Evolutionary conservation across 2,329 filamentous ascomycete genomes (phyloP).

Genomic region (Cladophialophora carrionii): DNA sequence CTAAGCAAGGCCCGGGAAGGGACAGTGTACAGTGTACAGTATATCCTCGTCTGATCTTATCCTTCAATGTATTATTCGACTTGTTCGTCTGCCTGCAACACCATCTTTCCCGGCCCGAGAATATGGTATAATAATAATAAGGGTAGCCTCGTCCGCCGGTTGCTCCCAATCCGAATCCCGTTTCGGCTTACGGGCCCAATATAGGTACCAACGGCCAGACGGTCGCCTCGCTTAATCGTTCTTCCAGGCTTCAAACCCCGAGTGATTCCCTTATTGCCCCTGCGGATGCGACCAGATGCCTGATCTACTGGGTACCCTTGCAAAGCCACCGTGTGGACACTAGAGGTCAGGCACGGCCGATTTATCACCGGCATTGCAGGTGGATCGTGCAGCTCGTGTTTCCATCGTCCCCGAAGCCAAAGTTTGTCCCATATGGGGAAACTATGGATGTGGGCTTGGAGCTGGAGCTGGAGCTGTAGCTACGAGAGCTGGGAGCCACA

Average conservation of each 20-base stretch:
- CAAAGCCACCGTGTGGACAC: neutral
- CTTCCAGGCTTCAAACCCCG: neutral
- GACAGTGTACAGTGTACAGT: too few species aligned
- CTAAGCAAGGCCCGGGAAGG: neutral
- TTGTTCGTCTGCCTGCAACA: neutral
- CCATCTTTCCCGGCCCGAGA: neutral
- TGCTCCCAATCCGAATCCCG: neutral
- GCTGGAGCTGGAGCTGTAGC: neutral
- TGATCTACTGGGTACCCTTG: neutral
- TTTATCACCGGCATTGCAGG: constrained; percentile 14
- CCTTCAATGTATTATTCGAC: neutral
- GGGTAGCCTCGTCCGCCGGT: neutral
- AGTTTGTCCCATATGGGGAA: neutral
- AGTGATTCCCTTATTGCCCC: neutral
- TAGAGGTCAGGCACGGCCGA: constrained; percentile 2
- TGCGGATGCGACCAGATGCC: neutral
- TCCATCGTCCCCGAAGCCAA: neutral
- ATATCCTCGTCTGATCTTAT: neutral
- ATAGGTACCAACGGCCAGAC: neutral
- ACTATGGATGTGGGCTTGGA: neutral
- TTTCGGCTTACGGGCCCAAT: neutral
- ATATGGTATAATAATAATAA: too few species aligned
- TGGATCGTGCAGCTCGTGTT: constrained; percentile 10
- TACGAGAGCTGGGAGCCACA: neutral
- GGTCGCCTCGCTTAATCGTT: neutral